Evolutionary conservation across 169 alveolate species (phyloP).

Genomic region (Eimeria brunetti): DNA sequence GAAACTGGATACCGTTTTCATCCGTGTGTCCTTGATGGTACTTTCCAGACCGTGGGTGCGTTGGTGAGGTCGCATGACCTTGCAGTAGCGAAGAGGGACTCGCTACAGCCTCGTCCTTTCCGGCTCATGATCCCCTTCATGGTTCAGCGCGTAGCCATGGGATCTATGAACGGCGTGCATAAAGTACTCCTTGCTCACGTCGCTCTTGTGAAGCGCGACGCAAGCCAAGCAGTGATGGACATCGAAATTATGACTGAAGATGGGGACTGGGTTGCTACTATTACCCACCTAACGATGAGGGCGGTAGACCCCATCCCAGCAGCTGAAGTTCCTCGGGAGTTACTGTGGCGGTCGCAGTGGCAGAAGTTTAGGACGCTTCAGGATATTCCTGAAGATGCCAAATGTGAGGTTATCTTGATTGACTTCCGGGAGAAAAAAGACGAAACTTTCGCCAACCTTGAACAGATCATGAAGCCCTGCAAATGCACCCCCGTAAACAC

Average conservation of each 20-base stretch:
- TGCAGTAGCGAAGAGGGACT: constrained; percentile 40
- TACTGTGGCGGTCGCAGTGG: constrained; percentile 82
- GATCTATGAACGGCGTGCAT: constrained; percentile 25
- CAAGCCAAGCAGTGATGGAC: constrained; percentile 76
- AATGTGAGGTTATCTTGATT: constrained; percentile 12
- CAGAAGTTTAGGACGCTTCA: neutral
- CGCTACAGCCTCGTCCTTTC: neutral
- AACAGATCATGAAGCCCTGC: constrained; percentile 8
- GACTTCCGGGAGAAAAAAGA: constrained; percentile 29
- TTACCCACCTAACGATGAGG: constrained; percentile 68
- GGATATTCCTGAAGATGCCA: neutral
- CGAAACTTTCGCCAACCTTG: neutral
- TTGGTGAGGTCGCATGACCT: constrained; percentile 73
- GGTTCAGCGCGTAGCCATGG: constrained; percentile 58
- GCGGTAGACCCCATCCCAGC: constrained; percentile 76
- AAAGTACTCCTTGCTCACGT: constrained; percentile 72
- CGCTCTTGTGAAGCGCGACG: constrained; percentile 75
- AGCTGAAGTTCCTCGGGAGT: constrained; percentile 82
- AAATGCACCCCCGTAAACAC: neutral
- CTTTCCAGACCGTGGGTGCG: constrained; percentile 77
- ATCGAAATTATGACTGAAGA: constrained; percentile 53
- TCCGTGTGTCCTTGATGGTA: constrained; percentile 81
- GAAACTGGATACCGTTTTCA: constrained; percentile 84
- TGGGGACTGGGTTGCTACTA: constrained; percentile 54
- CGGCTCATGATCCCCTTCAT: constrained; percentile 80